Base-by-base conservation (phyloP, 805 yeast species). In the Candida nemodendra region DNA sequence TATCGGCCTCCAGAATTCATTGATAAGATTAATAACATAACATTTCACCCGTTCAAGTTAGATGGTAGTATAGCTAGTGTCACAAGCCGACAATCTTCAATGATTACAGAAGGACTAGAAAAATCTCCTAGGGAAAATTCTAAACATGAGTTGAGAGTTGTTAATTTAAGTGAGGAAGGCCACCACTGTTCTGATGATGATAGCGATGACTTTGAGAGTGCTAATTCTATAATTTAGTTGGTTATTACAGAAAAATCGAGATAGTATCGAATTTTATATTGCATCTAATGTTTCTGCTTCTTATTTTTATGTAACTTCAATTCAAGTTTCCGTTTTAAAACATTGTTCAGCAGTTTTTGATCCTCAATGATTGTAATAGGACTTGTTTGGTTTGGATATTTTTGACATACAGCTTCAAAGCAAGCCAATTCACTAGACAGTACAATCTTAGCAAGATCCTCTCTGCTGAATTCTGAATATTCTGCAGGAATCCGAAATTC, bases 391-490 rank as follows among this genome's bases (percentile, higher is more conserved):
- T 46, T 19, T 11, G 62, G 58, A 27, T 53, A 56, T 9, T 38
- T 38, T 26, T 41, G 32, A 6, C 45, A 9, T 2, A 48, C 80
- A 67, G 30, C 58, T 61, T 35, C 61, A 59, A 84, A 57, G 2
- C 85, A 71, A 12, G 61, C 53, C 30, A 69, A 67, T 54, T 84
- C 95, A 18, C 80, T 71, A 34, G 64, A 66, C 21, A 82, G 53
- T 0, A 83, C 83, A 24, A 74, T 64, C 17, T 66, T 55, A 1
- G 87, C 81, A 76, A 81, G 68, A 22, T 61, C 60, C 15, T 53
- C 44, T 40, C 65, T 58, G 43, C 53, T 34, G 12, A 48, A 37
- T 9, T 29, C 27, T 2, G 14, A n/a, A 13, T 51, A 48, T 3
- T 18, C 14, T 6, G 28, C 15, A 32, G 64, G 48, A 37, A 56